A percentile compares a stretch with the other conserved stretches of the same genome.
Conservation (phyloP, 331 rosid genomes). For the Malus hybrid region DNA sequence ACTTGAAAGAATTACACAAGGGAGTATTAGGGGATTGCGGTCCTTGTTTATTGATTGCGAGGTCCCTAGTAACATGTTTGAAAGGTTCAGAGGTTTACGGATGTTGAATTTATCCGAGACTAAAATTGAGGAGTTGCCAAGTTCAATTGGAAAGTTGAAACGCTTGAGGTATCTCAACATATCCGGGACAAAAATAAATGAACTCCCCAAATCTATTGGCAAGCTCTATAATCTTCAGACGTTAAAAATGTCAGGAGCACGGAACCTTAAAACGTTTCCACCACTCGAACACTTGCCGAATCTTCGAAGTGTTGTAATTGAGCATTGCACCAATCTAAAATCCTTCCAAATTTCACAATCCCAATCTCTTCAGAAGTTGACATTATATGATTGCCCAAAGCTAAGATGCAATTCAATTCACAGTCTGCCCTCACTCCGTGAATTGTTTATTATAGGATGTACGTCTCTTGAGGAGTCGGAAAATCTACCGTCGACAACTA, state of each 20-base stretch:
- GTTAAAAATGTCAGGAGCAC: neutral
- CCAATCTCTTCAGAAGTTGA: neutral
- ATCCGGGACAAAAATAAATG: neutral
- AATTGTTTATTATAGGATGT: neutral
- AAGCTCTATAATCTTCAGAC: neutral
- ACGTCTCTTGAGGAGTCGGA: too few relatives aligned
- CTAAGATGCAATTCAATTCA: neutral
- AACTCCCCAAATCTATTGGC: neutral
- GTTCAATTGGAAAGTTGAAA: neutral
- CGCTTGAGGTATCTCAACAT: neutral
- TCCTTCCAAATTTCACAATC: neutral
- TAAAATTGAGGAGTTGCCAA: neutral
- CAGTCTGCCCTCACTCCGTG: neutral
- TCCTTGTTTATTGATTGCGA: neutral
- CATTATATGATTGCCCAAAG: neutral
- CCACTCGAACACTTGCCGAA: neutral
- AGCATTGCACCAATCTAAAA: neutral
- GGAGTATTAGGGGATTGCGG: neutral
- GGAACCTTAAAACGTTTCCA: neutral
- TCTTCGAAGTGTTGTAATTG: neutral
- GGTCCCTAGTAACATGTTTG: neutral
- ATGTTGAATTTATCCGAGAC: neutral
- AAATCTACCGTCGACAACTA: too few relatives aligned
- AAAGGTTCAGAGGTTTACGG: neutral
- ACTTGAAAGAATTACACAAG: too few relatives aligned